phyloP scores from a whole-genome alignment of 148 eudicot species.

The Chenopodium suecicum region DNA sequence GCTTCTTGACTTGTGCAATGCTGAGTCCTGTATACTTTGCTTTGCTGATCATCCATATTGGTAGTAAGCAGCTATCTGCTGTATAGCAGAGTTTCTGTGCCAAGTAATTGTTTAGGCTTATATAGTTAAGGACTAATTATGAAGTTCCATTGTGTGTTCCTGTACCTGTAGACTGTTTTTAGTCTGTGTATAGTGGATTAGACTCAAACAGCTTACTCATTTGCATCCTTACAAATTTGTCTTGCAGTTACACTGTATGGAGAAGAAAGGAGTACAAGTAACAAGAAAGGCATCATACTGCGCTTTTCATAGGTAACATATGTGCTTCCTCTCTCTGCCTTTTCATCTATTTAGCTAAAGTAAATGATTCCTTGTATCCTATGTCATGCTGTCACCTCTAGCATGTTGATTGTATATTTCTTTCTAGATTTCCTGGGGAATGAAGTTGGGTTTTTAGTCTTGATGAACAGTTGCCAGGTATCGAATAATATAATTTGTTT shows the following conservation, averaged over 20 bases:
- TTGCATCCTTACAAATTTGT: neutral
- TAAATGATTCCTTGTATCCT: neutral
- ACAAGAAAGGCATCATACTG: conserved; percentile 77
- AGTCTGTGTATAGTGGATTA: neutral
- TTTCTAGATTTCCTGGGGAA: neutral
- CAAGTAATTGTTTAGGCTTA: neutral
- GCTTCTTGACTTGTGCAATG: neutral
- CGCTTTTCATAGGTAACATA: conserved; percentile 66
- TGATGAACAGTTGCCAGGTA: neutral
- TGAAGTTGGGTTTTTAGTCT: neutral
- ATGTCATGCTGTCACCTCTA: neutral
- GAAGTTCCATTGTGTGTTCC: neutral
- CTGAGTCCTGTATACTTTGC: neutral
- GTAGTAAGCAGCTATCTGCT: neutral
- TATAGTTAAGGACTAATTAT: neutral
- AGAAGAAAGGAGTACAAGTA: conserved; percentile 55
- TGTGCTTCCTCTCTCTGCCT: conserved; percentile 5
- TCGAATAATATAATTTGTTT: neutral
- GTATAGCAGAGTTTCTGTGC: neutral
- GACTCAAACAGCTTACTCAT: neutral
- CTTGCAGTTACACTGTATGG: conserved; percentile 73
- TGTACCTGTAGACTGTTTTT: neutral
- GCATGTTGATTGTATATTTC: neutral
- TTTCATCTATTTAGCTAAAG: neutral
- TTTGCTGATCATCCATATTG: neutral